phyloP scores from a whole-genome alignment of 1,139 yeast genomes.

The Diutina ranongensis region DNA sequence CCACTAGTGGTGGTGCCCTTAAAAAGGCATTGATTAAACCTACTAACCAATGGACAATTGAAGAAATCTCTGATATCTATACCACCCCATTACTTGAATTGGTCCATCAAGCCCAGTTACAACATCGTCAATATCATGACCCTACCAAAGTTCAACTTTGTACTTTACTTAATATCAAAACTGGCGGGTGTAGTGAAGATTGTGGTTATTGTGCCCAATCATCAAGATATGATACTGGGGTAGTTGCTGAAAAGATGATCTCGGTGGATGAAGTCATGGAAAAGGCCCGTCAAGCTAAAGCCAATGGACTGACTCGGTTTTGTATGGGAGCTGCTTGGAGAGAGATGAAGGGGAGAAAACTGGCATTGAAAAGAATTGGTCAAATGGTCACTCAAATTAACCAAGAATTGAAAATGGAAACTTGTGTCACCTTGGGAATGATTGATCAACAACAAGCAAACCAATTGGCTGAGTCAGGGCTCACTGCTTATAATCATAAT shows the following conservation, averaged over 20 bases:
- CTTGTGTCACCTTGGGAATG: constrained; percentile 79
- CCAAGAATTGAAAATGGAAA: constrained; percentile 53
- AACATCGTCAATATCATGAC: constrained; percentile 57
- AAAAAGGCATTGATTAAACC: too few species aligned
- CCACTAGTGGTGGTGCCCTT: too few species aligned
- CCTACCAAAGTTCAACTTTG: constrained; percentile 66
- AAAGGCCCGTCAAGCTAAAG: constrained; percentile 55
- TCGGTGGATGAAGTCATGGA: constrained; percentile 48
- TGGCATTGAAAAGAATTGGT: constrained; percentile 49
- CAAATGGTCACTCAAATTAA: constrained; percentile 58
- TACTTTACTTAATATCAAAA: constrained; percentile 61
- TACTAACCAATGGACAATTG: constrained; percentile 39
- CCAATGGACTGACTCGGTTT: constrained; percentile 64
- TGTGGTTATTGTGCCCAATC: constrained; percentile 79
- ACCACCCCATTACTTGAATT: constrained; percentile 57
- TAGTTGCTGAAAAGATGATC: constrained; percentile 56
- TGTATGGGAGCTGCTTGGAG: constrained; percentile 90
- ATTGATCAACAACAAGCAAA: constrained; percentile 49
- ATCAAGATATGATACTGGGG: constrained; percentile 53
- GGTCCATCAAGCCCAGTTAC: constrained; percentile 48
- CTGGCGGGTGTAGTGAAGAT: constrained; percentile 77
- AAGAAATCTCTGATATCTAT: constrained; percentile 48
- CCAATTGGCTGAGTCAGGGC: constrained; percentile 51
- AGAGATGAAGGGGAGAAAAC: constrained; percentile 70
- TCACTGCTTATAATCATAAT: constrained; percentile 76